Conservation (phyloP, 805 yeast species). For the Starmerella gropengiesseri region DNA sequence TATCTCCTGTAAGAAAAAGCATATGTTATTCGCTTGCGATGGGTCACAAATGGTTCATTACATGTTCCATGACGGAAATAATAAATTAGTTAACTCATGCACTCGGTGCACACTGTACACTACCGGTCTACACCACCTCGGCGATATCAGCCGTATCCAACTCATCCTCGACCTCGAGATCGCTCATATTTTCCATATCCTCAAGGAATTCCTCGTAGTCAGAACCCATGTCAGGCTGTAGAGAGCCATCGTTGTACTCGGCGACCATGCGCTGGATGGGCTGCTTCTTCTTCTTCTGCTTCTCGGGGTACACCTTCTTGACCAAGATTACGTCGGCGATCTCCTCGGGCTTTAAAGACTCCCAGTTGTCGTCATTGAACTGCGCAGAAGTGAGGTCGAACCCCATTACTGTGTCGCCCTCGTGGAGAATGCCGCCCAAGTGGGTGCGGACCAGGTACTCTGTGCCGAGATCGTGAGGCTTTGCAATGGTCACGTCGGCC, state of each 20-base stretch:
- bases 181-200: slow-evolving; percentile 61
- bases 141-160: not conserved
- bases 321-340: slow-evolving; percentile 74
- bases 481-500: slow-evolving; percentile 87
- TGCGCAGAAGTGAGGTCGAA: slow-evolving; percentile 77
- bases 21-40: not conserved
- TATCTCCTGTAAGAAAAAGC: too few species aligned
- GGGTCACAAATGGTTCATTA: not conserved
- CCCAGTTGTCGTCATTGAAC: slow-evolving; percentile 43
- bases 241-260: slow-evolving; percentile 82
- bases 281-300: slow-evolving; percentile 71
- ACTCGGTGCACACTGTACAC: too few species aligned
- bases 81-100: too few species aligned
- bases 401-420: slow-evolving; percentile 93
- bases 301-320: slow-evolving; percentile 81
- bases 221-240: slow-evolving; percentile 32
- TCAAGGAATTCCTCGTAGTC: slow-evolving; percentile 81
- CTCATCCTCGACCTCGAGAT: slow-evolving; percentile 8
- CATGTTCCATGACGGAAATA: too few species aligned
- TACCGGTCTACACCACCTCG: not conserved
- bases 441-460: slow-evolving; percentile 82
- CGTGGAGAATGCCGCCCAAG: slow-evolving; percentile 86
- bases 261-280: slow-evolving; percentile 94
- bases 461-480: slow-evolving; percentile 76
- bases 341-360: slow-evolving; percentile 32